phyloP scores from a whole-genome alignment of 2,329 filamentous ascomycete species.

The Knoxdaviesia capensis region DNA sequence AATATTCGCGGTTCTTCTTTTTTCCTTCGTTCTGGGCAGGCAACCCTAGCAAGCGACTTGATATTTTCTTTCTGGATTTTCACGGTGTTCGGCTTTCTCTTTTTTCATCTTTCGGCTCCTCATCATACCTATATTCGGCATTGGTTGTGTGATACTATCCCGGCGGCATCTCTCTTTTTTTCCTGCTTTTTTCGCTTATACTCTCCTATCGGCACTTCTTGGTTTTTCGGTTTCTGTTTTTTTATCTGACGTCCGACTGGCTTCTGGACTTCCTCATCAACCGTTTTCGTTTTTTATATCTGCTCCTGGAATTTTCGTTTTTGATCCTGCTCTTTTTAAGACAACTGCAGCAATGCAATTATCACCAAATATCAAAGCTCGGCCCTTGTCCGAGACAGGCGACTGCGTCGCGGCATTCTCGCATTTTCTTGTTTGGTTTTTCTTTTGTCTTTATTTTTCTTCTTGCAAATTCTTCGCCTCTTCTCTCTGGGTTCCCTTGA shows the following conservation, averaged over 20 bases:
- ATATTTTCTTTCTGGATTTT: not conserved
- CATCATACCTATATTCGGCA: not conserved
- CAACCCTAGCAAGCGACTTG: not conserved
- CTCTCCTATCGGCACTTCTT: not conserved
- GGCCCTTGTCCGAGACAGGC: constrained; percentile 1
- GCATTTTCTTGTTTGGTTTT: constrained; percentile 1
- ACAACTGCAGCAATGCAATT: constrained; percentile 6
- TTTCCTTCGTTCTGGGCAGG: not conserved
- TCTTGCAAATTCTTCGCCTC: not conserved
- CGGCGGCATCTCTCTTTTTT: not conserved
- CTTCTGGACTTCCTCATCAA: not conserved
- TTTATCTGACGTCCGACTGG: not conserved
- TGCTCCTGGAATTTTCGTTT: not conserved
- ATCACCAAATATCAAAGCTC: constrained; percentile 2
- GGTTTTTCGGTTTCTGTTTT: not conserved
- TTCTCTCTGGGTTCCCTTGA: not conserved
- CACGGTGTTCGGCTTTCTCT: not conserved
- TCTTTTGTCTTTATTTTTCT: not conserved
- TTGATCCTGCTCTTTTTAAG: constrained; percentile 1
- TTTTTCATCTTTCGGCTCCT: not conserved
- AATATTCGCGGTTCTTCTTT: not conserved
- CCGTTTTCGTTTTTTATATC: not conserved
- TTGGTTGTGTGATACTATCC: not conserved
- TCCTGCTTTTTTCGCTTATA: not conserved
- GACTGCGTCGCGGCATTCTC: not conserved